Percentiles rank a stretch among this genome's conserved stretches.
Evolutionary conservation across 139 green algal species (phyloP).

Genomic region (Picochlorum sp.): DNA sequence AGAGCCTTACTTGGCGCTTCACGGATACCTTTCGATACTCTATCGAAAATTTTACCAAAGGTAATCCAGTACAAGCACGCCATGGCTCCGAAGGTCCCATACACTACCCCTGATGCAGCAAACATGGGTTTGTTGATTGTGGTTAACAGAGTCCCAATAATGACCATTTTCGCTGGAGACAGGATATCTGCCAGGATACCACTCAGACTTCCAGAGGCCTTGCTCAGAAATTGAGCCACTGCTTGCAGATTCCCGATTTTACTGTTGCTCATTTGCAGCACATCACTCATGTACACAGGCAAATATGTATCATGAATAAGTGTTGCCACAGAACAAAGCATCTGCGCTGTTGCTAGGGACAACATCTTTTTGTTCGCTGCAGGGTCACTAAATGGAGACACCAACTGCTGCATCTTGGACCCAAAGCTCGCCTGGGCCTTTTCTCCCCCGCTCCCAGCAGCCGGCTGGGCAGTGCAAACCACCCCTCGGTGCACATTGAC

Average conservation of each 20-base stretch:
- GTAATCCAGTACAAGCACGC: constrained; percentile 65
- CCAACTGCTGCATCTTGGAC: constrained; percentile 6
- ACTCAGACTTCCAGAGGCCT: constrained; percentile 54
- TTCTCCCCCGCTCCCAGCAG: not conserved
- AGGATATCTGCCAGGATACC: constrained; percentile 62
- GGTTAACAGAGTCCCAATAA: constrained; percentile 70
- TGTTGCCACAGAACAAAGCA: constrained; percentile 71
- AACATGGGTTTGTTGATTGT: constrained; percentile 80
- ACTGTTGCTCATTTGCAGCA: constrained; percentile 55
- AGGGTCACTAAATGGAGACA: constrained; percentile 24
- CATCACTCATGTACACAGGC: constrained; percentile 73
- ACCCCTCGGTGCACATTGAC: not conserved
- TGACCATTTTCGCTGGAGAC: constrained; percentile 57
- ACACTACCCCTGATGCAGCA: constrained; percentile 40
- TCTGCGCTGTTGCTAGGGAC: constrained; percentile 45
- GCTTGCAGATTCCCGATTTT: constrained; percentile 70
- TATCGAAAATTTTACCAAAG: constrained; percentile 51
- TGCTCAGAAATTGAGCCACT: constrained; percentile 63
- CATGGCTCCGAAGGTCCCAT: constrained; percentile 36
- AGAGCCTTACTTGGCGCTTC: constrained; percentile 73
- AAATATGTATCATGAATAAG: constrained; percentile 84
- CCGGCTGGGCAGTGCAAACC: not conserved
- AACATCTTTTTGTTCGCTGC: constrained; percentile 50
- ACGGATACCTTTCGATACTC: constrained; percentile 65
- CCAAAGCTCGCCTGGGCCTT: no score